Evolutionary conservation across 768 basidiomycete species (phyloP).

Genomic region (Naganishia friedmannii): DNA sequence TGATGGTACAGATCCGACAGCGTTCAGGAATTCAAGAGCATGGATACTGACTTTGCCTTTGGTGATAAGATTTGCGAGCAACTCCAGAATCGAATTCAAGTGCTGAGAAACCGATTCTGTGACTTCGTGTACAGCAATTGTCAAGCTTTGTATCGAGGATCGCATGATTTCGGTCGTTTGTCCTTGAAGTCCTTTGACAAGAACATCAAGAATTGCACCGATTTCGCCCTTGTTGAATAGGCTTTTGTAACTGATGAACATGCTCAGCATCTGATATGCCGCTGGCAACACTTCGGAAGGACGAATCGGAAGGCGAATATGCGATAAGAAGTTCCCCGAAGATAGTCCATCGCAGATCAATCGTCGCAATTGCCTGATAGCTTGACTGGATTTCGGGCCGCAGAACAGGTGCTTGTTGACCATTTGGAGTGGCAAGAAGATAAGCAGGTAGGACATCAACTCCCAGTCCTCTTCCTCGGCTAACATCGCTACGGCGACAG

Average conservation of each 20-base stretch:
- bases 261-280: constrained; percentile 79
- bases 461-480: constrained; percentile 84
- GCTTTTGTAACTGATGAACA: constrained; percentile 78
- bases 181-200: constrained; percentile 53
- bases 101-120: constrained; percentile 74
- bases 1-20: constrained; percentile 73
- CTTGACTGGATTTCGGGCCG: constrained; percentile 71
- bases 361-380: constrained; percentile 64
- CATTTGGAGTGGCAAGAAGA: constrained; percentile 84
- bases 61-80: constrained; percentile 83
- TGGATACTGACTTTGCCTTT: constrained; percentile 91
- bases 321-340: constrained; percentile 60
- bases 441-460: constrained; percentile 82
- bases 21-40: constrained; percentile 83
- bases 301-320: constrained; percentile 57
- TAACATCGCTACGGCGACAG: constrained; percentile 63
- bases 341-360: constrained; percentile 67
- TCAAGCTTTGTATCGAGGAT: constrained; percentile 69
- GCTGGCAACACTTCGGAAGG: constrained; percentile 79
- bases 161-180: constrained; percentile 38
- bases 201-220: constrained; percentile 54
- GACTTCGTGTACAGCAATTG: constrained; percentile 82
- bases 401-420: constrained; percentile 96
- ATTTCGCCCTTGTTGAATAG: constrained; percentile 63
- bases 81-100: constrained; percentile 75